phyloP scores from a whole-genome alignment of 345 rosid genomes.

The Arabis hirsuta region DNA sequence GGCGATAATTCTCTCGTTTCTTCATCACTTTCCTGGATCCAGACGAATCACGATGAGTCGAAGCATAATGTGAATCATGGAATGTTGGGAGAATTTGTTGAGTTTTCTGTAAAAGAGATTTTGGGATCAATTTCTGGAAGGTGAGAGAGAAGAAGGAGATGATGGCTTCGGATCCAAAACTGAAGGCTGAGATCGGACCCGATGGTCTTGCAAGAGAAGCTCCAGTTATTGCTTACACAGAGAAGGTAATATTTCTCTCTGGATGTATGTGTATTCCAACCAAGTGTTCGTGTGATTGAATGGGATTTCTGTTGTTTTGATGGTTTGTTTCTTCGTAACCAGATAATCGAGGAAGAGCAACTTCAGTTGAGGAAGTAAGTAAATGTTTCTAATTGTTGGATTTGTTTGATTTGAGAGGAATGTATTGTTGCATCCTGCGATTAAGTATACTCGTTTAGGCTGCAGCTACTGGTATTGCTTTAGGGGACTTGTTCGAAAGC shows the following conservation, averaged over 20 bases:
- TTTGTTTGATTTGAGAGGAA: not conserved
- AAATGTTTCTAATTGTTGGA: not conserved
- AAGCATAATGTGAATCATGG: conserved; percentile 14
- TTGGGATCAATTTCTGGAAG: not conserved
- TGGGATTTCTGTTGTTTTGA: conserved; percentile 16
- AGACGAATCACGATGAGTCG: not conserved
- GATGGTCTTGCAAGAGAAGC: conserved; percentile 87
- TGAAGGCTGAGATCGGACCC: conserved; percentile 81
- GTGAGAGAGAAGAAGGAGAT: conserved; percentile 25
- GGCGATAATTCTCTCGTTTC: conserved; percentile 22
- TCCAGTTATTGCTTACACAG: conserved; percentile 88
- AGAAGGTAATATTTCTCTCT: conserved; percentile 57
- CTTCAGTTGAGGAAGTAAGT: conserved; percentile 79
- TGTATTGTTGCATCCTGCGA: conserved; percentile 15
- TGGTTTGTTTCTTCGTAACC: conserved; percentile 27
- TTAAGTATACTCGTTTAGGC: conserved; percentile 10
- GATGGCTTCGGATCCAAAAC: conserved; percentile 70
- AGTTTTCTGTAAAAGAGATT: not conserved
- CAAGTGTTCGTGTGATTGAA: conserved; percentile 23
- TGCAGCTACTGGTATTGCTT: too few species aligned
- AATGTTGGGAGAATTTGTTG: not conserved
- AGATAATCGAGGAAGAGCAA: conserved; percentile 88
- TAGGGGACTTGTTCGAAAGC: too few species aligned
- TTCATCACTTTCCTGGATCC: conserved; percentile 34
- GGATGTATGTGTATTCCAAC: not conserved